A percentile compares a stretch with the other conserved stretches of the same genome.
Conservation (phyloP, 805 yeast species). For the Zygosaccharomyces pseudorouxii region DNA sequence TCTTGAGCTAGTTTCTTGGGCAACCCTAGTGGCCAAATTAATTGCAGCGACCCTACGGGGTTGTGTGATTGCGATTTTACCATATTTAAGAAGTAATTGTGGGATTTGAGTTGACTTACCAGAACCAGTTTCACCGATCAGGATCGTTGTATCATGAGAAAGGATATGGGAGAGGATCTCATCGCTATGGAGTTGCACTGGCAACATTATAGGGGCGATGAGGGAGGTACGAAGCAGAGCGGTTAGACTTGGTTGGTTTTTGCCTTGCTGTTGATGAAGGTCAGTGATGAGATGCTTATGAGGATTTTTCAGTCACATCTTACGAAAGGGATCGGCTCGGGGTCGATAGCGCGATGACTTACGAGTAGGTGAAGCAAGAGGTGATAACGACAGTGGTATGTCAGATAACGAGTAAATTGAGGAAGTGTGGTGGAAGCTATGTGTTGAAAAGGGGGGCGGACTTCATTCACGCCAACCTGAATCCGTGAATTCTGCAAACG, state of each 20-base stretch:
- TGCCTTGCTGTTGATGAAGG: too few species aligned
- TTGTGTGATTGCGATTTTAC: slow-evolving; percentile 79
- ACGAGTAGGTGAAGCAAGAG: too few species aligned
- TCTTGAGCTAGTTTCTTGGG: slow-evolving; percentile 75
- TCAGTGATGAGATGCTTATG: too few species aligned
- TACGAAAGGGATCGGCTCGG: too few species aligned
- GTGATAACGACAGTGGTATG: too few species aligned
- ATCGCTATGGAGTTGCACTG: slow-evolving; percentile 69
- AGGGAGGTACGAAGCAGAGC: not conserved
- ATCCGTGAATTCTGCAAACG: not conserved
- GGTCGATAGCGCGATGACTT: too few species aligned
- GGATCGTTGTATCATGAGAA: slow-evolving; percentile 61
- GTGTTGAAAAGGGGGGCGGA: not conserved
- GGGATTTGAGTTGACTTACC: slow-evolving; percentile 98
- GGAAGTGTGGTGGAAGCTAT: too few species aligned
- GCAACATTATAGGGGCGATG: slow-evolving; percentile 30
- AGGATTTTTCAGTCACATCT: too few species aligned
- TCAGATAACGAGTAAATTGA: too few species aligned
- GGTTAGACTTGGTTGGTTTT: not conserved
- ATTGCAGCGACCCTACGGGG: slow-evolving; percentile 98
- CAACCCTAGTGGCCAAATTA: slow-evolving; percentile 85
- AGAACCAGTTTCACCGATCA: slow-evolving; percentile 96
- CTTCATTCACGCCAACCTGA: not conserved
- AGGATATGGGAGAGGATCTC: slow-evolving; percentile 53
- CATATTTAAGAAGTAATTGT: slow-evolving; percentile 63